These are phyloP conservation scores for Leucocoprinus leucothites DNA, from an alignment of 768 basidiomycete genomes.

Conservation along the genomic window DNA sequence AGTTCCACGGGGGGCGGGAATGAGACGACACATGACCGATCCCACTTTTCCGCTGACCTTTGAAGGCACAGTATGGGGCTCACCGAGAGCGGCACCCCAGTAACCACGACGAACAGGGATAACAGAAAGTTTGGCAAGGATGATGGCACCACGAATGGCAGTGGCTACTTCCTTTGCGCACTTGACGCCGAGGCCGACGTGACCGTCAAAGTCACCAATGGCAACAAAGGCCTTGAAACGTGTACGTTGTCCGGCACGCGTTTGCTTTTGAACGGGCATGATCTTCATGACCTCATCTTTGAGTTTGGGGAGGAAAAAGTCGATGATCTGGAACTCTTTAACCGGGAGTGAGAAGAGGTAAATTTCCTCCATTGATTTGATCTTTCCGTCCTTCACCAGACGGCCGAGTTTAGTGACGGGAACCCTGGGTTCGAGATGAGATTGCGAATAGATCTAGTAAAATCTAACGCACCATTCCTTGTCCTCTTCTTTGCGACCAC, in stretches of 20 bases:
- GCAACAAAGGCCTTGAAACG: conserved; percentile 99
- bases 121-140: conserved; percentile 96
- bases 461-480: conserved; percentile 83
- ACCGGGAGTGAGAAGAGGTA: conserved; percentile 99
- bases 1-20: conserved; percentile 97
- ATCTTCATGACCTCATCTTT: conserved; percentile 99
- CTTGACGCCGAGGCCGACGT: conserved; percentile 99
- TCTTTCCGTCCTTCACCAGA: conserved; percentile 98
- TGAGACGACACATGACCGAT: conserved; percentile 98
- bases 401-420: conserved; percentile 99
- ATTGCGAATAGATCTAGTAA: neutral
- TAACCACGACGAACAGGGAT: conserved; percentile 98
- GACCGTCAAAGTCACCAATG: conserved; percentile 97
- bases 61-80: conserved; percentile 98
- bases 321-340: conserved; percentile 99
- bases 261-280: conserved; percentile 99
- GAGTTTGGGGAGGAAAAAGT: conserved; percentile 97
- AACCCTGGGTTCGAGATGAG: conserved; percentile 52
- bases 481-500: conserved; percentile 98
- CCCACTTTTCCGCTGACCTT: conserved; percentile 99
- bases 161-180: conserved; percentile 99
- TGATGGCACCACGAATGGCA: conserved; percentile 99
- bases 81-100: conserved; percentile 99
- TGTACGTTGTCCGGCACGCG: conserved; percentile 98
- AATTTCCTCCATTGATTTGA: conserved; percentile 99